Evolutionary conservation across 2,329 filamentous ascomycete genomes (phyloP).

Genomic region (Diaporthe vexans): DNA sequence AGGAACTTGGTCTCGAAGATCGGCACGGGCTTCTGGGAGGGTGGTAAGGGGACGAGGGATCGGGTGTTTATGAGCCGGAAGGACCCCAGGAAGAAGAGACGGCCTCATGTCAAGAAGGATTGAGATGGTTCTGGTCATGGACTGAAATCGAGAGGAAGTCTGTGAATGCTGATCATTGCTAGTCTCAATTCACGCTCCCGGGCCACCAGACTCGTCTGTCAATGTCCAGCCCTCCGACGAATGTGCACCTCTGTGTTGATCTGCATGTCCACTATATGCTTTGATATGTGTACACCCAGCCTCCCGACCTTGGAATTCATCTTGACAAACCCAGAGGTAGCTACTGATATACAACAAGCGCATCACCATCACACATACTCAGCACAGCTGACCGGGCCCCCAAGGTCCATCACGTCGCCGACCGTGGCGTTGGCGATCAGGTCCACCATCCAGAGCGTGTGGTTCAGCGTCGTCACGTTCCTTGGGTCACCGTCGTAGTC

Average conservation of each 20-base stretch:
- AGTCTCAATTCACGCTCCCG: not conserved
- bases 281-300: not conserved
- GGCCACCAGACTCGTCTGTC: not conserved
- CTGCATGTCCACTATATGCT: not conserved
- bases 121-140: constrained; percentile 43
- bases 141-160: not conserved
- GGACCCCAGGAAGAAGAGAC: constrained; percentile 80
- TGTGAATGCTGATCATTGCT: not conserved
- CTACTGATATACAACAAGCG: too few relatives aligned
- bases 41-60: constrained; percentile 85
- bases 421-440: not conserved
- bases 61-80: constrained; percentile 79
- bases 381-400: not conserved
- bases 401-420: constrained; percentile 11
- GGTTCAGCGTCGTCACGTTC: not conserved
- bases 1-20: constrained; percentile 76
- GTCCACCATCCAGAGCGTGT: constrained; percentile 1
- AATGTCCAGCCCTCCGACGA: not conserved
- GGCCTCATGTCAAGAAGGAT: constrained; percentile 62
- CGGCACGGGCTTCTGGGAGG: constrained; percentile 85
- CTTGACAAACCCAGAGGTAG: not conserved
- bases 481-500: constrained; percentile 1
- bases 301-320: not conserved
- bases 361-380: not conserved
- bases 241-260: not conserved